phyloP scores from a whole-genome alignment of 495 filamentous ascomycete species.

The Daldinia vernicosa region DNA sequence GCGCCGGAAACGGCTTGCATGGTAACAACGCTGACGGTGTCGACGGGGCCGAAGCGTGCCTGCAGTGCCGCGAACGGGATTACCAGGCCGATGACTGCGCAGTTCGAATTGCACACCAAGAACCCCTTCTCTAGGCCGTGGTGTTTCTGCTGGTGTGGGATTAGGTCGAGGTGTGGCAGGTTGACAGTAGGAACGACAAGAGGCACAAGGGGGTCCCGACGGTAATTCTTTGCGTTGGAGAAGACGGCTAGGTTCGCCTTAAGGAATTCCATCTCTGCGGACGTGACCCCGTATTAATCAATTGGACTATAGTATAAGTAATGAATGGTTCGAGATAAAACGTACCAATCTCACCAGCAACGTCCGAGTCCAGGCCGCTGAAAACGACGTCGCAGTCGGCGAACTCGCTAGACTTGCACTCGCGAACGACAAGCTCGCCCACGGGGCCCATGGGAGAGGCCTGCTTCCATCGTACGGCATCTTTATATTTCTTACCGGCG shows the following conservation, averaged over 20 bases:
- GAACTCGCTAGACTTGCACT: constrained; percentile 79
- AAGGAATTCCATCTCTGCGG: constrained; percentile 78
- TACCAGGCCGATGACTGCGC: constrained; percentile 87
- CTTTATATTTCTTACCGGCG: constrained; percentile 82
- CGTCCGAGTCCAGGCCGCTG: constrained; percentile 84
- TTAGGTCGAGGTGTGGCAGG: constrained; percentile 77
- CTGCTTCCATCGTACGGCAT: constrained; percentile 89
- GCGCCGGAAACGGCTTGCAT: constrained; percentile 87
- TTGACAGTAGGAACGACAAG: constrained; percentile 88
- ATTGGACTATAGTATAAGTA: background rate
- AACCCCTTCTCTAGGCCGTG: constrained; percentile 78
- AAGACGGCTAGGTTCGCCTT: constrained; percentile 81
- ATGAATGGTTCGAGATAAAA: constrained; percentile 9
- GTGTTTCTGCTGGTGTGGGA: constrained; percentile 76
- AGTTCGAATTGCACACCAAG: constrained; percentile 90
- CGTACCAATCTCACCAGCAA: constrained; percentile 80
- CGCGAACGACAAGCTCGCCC: constrained; percentile 74
- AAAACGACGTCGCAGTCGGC: constrained; percentile 88
- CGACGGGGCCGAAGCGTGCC: constrained; percentile 76
- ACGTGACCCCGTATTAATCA: background rate
- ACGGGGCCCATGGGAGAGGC: constrained; percentile 74
- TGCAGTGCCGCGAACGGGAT: constrained; percentile 88
- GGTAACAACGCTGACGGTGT: constrained; percentile 82
- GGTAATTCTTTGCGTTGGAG: constrained; percentile 91
- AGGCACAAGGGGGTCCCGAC: constrained; percentile 81